Base-by-base conservation (phyloP, 1,139 yeast species). In the Pichia sp. region DNA sequence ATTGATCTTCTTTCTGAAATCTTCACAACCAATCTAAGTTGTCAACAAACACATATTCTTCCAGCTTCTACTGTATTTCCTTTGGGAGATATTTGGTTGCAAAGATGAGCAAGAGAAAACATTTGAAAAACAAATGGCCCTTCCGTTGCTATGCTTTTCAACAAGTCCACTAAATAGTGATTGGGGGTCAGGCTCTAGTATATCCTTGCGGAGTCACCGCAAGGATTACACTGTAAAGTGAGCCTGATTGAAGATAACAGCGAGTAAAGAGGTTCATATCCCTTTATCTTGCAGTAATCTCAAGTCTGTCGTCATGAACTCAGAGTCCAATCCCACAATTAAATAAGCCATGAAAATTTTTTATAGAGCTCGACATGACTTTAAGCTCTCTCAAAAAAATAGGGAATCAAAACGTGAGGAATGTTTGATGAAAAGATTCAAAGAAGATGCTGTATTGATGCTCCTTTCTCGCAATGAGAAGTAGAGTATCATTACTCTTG, bases 61-160 rank as follows among this genome's bases (percentile, higher is more conserved):
- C n/a, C n/a, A n/a, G n/a, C n/a, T n/a, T 34, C 40, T 32, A 40
- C 43, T 37, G 30, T 21, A 33, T 54, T 51, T 51, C 57, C 60
- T 51, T 44, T 58, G 62, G 59, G 45, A 55, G 54, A 16, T 18
- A 30, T 53, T 59, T 55, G 36, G 48, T 53, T 50, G 53, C 44
- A 26, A 16, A 4, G 20, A 25, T 13, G 7, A 13, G 17, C 6
- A 8, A 13, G 11, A 14, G 14, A 13, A 13, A 6, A 25, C 8
- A 25, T 7, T 26, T 26, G 11, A 20, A 16, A 17, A 13, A 26
- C 19, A 17, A 26, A 26, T 4, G 5, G 3, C 14, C 13, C n/a
- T 12, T 12, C 14, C 8, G 27, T 14, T 6, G 11, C 3, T 9
- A 25, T 10, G 16, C 17, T 14, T 25, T 9, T 14, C 16, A 15